Base-by-base conservation (phyloP, 345 rosid species). In the Hirschfeldia incana region DNA sequence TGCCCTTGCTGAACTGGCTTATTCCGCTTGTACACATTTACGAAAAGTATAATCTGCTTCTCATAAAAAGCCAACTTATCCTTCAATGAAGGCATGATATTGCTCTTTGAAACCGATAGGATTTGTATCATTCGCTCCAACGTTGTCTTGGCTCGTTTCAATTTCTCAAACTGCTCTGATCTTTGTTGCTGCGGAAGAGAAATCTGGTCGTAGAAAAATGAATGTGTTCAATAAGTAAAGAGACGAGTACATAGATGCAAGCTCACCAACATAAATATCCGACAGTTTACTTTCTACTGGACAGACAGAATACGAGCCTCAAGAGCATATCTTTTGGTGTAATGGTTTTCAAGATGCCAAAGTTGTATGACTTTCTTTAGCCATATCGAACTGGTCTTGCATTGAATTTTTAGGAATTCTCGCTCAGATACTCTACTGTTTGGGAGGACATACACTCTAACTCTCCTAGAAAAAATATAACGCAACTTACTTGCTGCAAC, bases 61-160 rank as follows among this genome's bases (percentile, higher is more conserved):
- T 93, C 98, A 82, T 88, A 95, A 6, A 46, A 28, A 76, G 70
- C 80, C 83, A 91, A 68, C 88, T 90, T 94, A 30, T 94, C 98
- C 86, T 86, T 91, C 67, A 76, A 82, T 72, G 26, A 4, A 74
- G 85, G 89, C 46, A 9, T 1, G 32, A 94, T 78, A 16, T 69
- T 89, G 57, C 37, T 66, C 82, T 91, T 92, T 36, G 92, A 6
- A 76, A 89, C 85, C 36, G 89, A 86, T 64, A 95, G 74, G 76
- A 90, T 72, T 3, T 37, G 0, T 70, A 92, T 83, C 66, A 88
- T 21, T 36, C 89, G 93, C 82, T 95, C 99, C 87, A 95, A 83
- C 91, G 86, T 80, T 46, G 26, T 11, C 87, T 82, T 92, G 63
- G 86, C 86, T 27, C 28, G 10, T 84, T 86, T 89, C 78, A 95